These are phyloP conservation scores for Dendrocalamus latiflorus DNA, from an alignment of 202 grass and related monocot species.

Conservation along the genomic window DNA sequence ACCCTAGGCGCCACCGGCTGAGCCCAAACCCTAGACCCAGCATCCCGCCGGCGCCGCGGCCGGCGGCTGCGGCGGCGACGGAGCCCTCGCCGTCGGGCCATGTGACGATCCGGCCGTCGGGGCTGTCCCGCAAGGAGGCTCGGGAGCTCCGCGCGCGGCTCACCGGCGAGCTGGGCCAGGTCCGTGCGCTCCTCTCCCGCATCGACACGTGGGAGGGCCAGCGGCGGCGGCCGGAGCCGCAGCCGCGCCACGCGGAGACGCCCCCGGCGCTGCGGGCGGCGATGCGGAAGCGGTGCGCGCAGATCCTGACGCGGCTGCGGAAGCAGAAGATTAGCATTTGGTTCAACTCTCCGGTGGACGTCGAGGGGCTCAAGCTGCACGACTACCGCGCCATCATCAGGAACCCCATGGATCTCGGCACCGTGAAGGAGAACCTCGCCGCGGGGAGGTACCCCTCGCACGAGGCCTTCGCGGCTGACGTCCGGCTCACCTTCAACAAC, in stretches of 20 bases:
- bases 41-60: not conserved
- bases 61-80: not conserved
- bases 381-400: constrained; percentile 75
- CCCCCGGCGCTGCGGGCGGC: constrained; percentile 29
- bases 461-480: constrained; percentile 54
- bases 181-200: constrained; percentile 52
- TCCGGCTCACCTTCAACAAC: constrained; percentile 76
- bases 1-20: constrained; percentile 40
- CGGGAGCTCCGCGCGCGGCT: constrained; percentile 40
- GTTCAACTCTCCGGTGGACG: constrained; percentile 85
- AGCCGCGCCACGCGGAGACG: not conserved
- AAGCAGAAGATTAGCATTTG: constrained; percentile 67
- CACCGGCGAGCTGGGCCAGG: constrained; percentile 65
- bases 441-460: constrained; percentile 53
- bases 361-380: constrained; percentile 58
- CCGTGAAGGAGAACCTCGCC: constrained; percentile 62
- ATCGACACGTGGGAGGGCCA: constrained; percentile 47
- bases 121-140: too few relatives aligned
- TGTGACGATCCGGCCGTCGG: too few relatives aligned
- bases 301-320: constrained; percentile 62
- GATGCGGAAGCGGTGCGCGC: constrained; percentile 57
- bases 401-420: constrained; percentile 87
- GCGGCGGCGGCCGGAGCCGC: not conserved
- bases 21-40: constrained; percentile 35
- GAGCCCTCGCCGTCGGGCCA: not conserved